Base-by-base conservation (phyloP, 768 basidiomycete species). In the Nevesoporus exiguus region DNA sequence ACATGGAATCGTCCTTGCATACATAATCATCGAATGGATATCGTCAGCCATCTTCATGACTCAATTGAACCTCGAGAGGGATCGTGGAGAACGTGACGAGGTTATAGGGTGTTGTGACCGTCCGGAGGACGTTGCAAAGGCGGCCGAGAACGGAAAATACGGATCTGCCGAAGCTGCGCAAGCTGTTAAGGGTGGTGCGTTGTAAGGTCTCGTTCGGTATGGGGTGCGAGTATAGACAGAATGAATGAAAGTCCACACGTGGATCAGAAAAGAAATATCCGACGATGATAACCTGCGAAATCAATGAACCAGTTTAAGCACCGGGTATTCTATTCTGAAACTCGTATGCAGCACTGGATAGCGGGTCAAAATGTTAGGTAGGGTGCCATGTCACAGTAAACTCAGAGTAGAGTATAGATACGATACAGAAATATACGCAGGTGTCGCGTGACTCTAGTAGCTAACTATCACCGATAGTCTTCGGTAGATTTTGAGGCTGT, bases 21-120 rank as follows among this genome's bases (percentile, higher is more conserved):
- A 90, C 66, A 88, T 90, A 48, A 77, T 72, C 43, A 78, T 88
- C 52, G 86, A 84, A 34, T 81, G 83, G 69, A 53, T 82, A 33
- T 79, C 73, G 66, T 81, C 82, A 7, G 56, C 75, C 17, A 21
- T 79, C 9, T 80, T 80, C 59, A 71, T 77, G 47, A 49, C 78
- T 39, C 61, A 79, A 17, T 70, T 88, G 36, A 76, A 72, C 49
- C 69, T 72, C 29, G 88, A 90, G 67, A 90, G 85, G 15, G 84
- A 86, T 40, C 80, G 80, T 7, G 85, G 88, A 0, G 82, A 85
- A 57, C 77, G 85, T 13, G 82, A 89, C 64, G 87, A 88, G 60
- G 69, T 85, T 33, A 82, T 87, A 53, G 72, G 77, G 7, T 56
- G 73, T 11, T 74, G 76, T 8, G 76, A 78, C 30, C 76, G 77